Conservation (phyloP, 2,329 filamentous ascomycete species). For the Eurotiales sp. region DNA sequence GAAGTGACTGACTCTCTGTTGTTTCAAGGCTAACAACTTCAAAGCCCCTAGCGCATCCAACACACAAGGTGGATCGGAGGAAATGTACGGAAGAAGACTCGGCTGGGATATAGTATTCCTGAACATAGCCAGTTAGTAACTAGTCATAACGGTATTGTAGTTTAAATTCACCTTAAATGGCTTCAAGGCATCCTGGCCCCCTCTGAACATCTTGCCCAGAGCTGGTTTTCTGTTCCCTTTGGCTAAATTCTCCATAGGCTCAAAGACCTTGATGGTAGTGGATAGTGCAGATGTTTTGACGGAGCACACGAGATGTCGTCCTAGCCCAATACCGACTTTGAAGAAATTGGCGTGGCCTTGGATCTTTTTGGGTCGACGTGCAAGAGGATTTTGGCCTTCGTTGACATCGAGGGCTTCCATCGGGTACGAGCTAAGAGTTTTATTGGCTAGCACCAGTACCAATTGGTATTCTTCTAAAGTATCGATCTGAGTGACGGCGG, state of each 20-base stretch:
- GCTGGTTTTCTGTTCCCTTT: conserved; percentile 95
- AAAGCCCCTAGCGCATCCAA: conserved; percentile 91
- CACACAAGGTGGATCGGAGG: conserved; percentile 91
- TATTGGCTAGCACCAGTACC: conserved; percentile 86
- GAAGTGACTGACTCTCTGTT: conserved; percentile 92
- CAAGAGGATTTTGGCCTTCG: conserved; percentile 67
- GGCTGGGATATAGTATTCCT: conserved; percentile 96
- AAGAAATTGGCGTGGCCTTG: conserved; percentile 98
- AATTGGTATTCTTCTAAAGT: conserved; percentile 93
- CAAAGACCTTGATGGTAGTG: conserved; percentile 98
- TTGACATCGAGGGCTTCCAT: conserved; percentile 80
- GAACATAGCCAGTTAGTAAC: conserved; percentile 19
- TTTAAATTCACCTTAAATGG: conserved; percentile 67
- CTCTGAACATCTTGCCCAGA: conserved; percentile 91
- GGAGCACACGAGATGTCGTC: conserved; percentile 89
- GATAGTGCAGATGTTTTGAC: conserved; percentile 92
- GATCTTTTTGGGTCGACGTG: conserved; percentile 90
- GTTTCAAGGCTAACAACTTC: conserved; percentile 96
- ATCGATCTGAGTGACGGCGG: conserved; percentile 89
- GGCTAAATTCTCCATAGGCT: conserved; percentile 90
- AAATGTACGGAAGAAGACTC: conserved; percentile 99
- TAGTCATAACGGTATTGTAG: background rate
- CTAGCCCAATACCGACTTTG: conserved; percentile 92
- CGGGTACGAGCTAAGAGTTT: conserved; percentile 85
- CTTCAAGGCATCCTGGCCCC: conserved; percentile 88